These are phyloP conservation scores for Cyclotella distinguenda DNA, from an alignment of 108 stramenopile species.

Conservation along the genomic window DNA sequence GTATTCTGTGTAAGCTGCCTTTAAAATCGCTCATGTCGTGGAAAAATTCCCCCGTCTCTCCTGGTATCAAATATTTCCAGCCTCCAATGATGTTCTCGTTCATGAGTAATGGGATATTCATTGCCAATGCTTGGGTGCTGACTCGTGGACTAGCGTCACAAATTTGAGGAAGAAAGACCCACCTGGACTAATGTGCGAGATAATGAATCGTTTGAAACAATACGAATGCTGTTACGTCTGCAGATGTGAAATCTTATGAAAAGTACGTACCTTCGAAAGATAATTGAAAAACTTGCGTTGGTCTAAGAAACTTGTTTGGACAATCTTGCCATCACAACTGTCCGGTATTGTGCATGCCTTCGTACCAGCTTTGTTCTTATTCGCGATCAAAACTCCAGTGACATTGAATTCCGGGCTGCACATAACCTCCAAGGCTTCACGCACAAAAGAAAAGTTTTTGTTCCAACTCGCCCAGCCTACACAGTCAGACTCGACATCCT, in stretches of 20 bases:
- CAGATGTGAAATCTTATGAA: not conserved
- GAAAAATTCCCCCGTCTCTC: conserved; percentile 48
- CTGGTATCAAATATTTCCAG: conserved; percentile 47
- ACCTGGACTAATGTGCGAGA: conserved; percentile 24
- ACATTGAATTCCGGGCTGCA: conserved; percentile 49
- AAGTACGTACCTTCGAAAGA: conserved; percentile 34
- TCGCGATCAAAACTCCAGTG: conserved; percentile 48
- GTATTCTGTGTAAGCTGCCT: conserved; percentile 26
- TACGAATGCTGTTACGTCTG: not conserved
- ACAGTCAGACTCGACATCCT: conserved; percentile 45
- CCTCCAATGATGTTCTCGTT: conserved; percentile 52
- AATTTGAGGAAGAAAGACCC: conserved; percentile 48
- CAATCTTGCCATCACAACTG: conserved; percentile 33
- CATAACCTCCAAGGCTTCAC: conserved; percentile 49
- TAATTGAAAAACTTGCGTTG: conserved; percentile 41
- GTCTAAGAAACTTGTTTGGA: conserved; percentile 45
- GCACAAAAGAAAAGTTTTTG: conserved; percentile 49
- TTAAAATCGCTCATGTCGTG: conserved; percentile 44
- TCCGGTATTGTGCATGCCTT: conserved; percentile 40
- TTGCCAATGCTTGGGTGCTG: conserved; percentile 45
- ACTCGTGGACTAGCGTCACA: conserved; percentile 52
- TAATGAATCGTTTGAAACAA: not conserved
- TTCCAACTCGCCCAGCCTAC: conserved; percentile 46
- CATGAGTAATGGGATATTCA: conserved; percentile 48
- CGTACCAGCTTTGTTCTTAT: conserved; percentile 41